Evolutionary conservation across 768 basidiomycete species (phyloP).

Genomic region (Leucocoprinus leucothites): DNA sequence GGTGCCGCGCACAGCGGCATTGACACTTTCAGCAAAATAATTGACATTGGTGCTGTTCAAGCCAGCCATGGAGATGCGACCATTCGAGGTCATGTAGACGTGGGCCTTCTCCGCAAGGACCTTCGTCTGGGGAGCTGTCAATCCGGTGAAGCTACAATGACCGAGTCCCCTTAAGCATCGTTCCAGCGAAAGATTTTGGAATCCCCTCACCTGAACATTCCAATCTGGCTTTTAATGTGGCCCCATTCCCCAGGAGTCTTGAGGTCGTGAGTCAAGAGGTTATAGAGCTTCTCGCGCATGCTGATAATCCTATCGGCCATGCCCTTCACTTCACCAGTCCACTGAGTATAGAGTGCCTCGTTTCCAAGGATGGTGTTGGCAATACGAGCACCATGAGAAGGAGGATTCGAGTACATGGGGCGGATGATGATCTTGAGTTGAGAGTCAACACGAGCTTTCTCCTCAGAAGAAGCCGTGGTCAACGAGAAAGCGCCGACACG

Average conservation of each 20-base stretch:
- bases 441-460: conserved; percentile 85
- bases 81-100: conserved; percentile 92
- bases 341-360: conserved; percentile 72
- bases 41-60: conserved; percentile 81
- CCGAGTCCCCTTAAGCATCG: not conserved
- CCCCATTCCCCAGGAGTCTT: conserved; percentile 94
- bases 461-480: conserved; percentile 61
- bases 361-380: conserved; percentile 81
- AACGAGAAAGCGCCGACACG: conserved; percentile 97
- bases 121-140: conserved; percentile 76
- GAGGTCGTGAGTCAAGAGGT: conserved; percentile 68
- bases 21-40: conserved; percentile 86
- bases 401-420: conserved; percentile 98
- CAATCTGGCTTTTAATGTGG: conserved; percentile 94
- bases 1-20: conserved; percentile 76
- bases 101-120: conserved; percentile 84
- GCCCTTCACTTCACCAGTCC: conserved; percentile 89
- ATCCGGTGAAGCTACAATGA: conserved; percentile 72
- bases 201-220: conserved; percentile 86
- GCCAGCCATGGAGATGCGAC: conserved; percentile 93
- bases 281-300: conserved; percentile 85
- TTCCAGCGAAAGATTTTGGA: not conserved
- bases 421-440: conserved; percentile 95
- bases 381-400: conserved; percentile 84
- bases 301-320: conserved; percentile 96